Percentiles rank a stretch among this genome's conserved stretches.
Conservation (phyloP, 495 filamentous ascomycete species). For the Talaromyces proteolyticus region DNA sequence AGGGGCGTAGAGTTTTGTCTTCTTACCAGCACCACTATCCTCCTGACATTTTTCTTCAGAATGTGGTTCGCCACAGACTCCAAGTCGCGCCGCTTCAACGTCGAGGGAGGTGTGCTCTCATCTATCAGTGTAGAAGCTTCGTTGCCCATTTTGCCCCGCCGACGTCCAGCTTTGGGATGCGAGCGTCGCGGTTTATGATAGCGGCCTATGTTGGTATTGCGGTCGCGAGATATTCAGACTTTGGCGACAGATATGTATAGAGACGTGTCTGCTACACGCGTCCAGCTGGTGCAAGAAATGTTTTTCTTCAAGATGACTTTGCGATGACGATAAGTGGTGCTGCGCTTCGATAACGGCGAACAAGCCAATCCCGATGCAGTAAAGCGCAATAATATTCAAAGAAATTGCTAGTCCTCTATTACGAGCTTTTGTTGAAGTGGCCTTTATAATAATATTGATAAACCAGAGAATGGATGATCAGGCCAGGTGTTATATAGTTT, state of each 20-base stretch:
- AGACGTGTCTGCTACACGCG: too few relatives aligned
- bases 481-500: too few relatives aligned
- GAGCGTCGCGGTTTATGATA: conserved; percentile 22
- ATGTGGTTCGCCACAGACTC: conserved; percentile 72
- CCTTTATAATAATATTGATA: too few relatives aligned
- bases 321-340: too few relatives aligned
- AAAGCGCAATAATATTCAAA: not conserved
- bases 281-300: too few relatives aligned
- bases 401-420: conserved; percentile 12
- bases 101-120: conserved; percentile 56
- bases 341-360: too few relatives aligned
- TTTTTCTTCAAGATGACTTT: too few relatives aligned
- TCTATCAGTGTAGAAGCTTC: conserved; percentile 58
- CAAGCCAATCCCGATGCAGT: not conserved
- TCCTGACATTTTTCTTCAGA: conserved; percentile 54
- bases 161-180: conserved; percentile 10
- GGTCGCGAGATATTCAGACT: too few relatives aligned
- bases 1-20: not conserved
- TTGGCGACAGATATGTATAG: too few relatives aligned
- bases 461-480: too few relatives aligned
- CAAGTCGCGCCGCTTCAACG: conserved; percentile 60
- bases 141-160: conserved; percentile 54
- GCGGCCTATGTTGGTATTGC: conserved; percentile 33
- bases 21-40: conserved; percentile 72
- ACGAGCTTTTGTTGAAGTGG: conserved; percentile 24